Evolutionary conservation across 805 yeast genomes (phyloP).

Genomic region (Saturnispora saitoi): DNA sequence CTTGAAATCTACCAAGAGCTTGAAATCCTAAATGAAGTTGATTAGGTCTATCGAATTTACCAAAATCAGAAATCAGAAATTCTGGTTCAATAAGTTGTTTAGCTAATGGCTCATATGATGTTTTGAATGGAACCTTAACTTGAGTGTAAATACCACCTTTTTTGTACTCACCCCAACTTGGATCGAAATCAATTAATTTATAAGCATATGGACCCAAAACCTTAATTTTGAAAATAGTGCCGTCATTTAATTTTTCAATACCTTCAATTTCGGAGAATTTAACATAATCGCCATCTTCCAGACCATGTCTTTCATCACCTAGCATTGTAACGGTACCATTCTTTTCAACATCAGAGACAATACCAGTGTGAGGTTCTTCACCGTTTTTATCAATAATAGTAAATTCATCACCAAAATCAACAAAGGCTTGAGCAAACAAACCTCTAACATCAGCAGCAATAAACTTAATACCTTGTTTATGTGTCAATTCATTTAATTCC

Average conservation of each 20-base stretch:
- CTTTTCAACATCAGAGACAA: slow-evolving; percentile 78
- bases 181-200: slow-evolving; percentile 49
- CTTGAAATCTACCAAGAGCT: slow-evolving; percentile 70
- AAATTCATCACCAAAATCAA: slow-evolving; percentile 81
- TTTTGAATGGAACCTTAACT: slow-evolving; percentile 70
- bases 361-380: slow-evolving; percentile 84
- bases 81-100: slow-evolving; percentile 74
- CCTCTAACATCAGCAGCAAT: slow-evolving; percentile 81
- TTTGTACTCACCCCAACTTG: slow-evolving; percentile 50
- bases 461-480: slow-evolving; percentile 62
- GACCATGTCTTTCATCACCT: slow-evolving; percentile 87
- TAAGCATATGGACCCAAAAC: slow-evolving; percentile 95
- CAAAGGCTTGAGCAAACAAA: slow-evolving; percentile 79
- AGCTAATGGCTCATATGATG: slow-evolving; percentile 54
- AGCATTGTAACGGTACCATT: slow-evolving; percentile 91
- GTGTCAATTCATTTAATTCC: slow-evolving; percentile 67
- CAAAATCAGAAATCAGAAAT: slow-evolving; percentile 74
- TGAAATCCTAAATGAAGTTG: slow-evolving; percentile 89
- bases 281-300: slow-evolving; percentile 87
- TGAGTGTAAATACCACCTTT: slow-evolving; percentile 90
- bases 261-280: slow-evolving; percentile 84
- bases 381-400: slow-evolving; percentile 81
- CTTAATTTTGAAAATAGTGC: slow-evolving; percentile 62
- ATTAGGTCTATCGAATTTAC: slow-evolving; percentile 86
- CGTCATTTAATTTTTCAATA: slow-evolving; percentile 63